Percentiles rank a stretch among this genome's conserved stretches.
phyloP scores from a whole-genome alignment of 805 yeast genomes.

The Kodamaea kakaduensis region DNA sequence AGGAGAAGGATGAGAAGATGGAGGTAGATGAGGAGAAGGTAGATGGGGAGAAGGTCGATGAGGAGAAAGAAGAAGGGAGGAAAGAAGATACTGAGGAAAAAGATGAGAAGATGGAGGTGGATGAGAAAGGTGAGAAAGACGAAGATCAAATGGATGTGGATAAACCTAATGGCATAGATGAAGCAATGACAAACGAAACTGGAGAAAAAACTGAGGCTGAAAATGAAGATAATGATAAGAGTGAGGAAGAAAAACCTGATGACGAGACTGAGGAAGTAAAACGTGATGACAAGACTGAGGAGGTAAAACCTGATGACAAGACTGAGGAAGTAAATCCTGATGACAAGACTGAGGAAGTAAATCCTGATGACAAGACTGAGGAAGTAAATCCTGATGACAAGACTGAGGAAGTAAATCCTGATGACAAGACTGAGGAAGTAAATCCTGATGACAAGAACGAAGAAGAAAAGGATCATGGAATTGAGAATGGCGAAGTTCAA shows the following conservation, averaged over 20 bases:
- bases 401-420: too few species aligned
- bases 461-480: neutral
- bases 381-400: too few species aligned
- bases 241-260: constrained; percentile 10
- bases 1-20: neutral
- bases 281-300: constrained; percentile 3
- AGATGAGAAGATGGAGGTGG: constrained; percentile 5
- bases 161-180: neutral
- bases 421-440: too few species aligned
- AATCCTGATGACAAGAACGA: too few species aligned
- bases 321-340: too few species aligned
- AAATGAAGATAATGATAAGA: constrained; percentile 12
- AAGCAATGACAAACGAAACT: neutral
- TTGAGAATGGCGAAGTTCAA: neutral
- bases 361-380: too few species aligned
- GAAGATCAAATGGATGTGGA: neutral
- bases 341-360: too few species aligned
- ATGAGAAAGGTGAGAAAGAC: constrained; percentile 1
- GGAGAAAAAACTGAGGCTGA: constrained; percentile 3
- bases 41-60: neutral
- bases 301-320: constrained; percentile 3
- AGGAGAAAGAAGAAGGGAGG: constrained; percentile 17
- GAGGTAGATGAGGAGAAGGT: neutral
- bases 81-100: constrained; percentile 8
- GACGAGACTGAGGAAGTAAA: neutral